These are phyloP conservation scores for Piloderma croceum DNA, from an alignment of 768 basidiomycete species.

Conservation along the genomic window DNA sequence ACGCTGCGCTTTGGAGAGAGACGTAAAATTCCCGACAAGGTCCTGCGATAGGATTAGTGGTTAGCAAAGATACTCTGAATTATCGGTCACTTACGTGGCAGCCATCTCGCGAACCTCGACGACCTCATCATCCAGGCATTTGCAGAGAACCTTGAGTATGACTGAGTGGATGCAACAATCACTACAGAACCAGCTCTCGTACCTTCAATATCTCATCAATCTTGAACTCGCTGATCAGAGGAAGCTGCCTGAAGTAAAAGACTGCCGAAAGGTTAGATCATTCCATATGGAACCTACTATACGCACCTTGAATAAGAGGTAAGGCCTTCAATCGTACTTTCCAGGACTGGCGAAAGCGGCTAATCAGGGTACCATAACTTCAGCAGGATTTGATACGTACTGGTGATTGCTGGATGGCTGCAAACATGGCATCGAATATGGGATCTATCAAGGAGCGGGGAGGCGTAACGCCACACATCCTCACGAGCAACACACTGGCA, in stretches of 20 bases:
- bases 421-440: constrained; percentile 67
- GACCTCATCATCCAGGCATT: constrained; percentile 80
- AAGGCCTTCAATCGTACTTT: constrained; percentile 80
- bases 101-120: constrained; percentile 90
- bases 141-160: constrained; percentile 56
- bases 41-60: constrained; percentile 33
- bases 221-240: constrained; percentile 70
- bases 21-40: constrained; percentile 77
- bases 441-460: constrained; percentile 63
- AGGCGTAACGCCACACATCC: constrained; percentile 82
- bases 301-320: constrained; percentile 71
- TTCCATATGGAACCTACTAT: not conserved
- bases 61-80: constrained; percentile 11
- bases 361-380: constrained; percentile 4
- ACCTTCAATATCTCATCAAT: constrained; percentile 80
- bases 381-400: constrained; percentile 35
- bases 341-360: constrained; percentile 58
- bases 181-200: constrained; percentile 10
- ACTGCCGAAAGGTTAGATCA: constrained; percentile 33
- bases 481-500: constrained; percentile 66
- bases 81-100: constrained; percentile 51
- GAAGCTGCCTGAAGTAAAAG: constrained; percentile 84
- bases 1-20: constrained; percentile 76
- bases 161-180: not conserved
- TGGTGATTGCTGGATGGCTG: constrained; percentile 68